These are phyloP conservation scores for Amoebophrya sp. DNA, from an alignment of 169 alveolate species.

Conservation along the genomic window DNA sequence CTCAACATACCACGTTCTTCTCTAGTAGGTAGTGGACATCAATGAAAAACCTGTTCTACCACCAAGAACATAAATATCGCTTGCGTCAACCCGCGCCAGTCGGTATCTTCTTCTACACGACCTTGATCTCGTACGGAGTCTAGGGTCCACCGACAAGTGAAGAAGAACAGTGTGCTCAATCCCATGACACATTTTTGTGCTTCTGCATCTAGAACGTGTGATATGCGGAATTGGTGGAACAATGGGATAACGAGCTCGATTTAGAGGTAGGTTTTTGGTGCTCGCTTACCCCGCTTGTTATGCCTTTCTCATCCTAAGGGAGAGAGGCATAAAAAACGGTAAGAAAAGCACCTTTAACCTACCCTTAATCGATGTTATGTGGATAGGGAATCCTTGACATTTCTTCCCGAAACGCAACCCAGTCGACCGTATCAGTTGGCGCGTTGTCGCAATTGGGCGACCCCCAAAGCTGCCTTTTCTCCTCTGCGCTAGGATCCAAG, in stretches of 20 bases:
- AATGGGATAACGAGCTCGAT: neutral
- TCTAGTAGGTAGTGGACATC: too few species aligned
- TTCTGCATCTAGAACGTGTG: neutral
- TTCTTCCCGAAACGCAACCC: neutral
- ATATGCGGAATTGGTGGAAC: neutral
- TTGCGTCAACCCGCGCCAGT: neutral
- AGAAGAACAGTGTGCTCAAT: neutral
- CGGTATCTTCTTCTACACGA: neutral
- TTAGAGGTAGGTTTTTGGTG: too few species aligned
- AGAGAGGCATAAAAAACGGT: too few species aligned
- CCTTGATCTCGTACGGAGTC: neutral
- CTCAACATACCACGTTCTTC: too few species aligned
- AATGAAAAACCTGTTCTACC: too few species aligned
- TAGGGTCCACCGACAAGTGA: neutral
- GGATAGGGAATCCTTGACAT: neutral
- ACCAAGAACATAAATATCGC: too few species aligned
- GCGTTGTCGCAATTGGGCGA: neutral
- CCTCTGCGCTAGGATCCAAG: neutral
- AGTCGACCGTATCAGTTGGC: neutral
- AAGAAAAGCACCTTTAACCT: too few species aligned
- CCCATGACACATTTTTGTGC: neutral
- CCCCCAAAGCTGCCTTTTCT: constrained; percentile 4
- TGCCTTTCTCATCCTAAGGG: too few species aligned
- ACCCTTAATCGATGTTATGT: too few species aligned
- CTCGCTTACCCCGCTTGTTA: too few species aligned